phyloP scores from a whole-genome alignment of 2,329 filamentous ascomycete genomes.

The Chaetomium strumarium region DNA sequence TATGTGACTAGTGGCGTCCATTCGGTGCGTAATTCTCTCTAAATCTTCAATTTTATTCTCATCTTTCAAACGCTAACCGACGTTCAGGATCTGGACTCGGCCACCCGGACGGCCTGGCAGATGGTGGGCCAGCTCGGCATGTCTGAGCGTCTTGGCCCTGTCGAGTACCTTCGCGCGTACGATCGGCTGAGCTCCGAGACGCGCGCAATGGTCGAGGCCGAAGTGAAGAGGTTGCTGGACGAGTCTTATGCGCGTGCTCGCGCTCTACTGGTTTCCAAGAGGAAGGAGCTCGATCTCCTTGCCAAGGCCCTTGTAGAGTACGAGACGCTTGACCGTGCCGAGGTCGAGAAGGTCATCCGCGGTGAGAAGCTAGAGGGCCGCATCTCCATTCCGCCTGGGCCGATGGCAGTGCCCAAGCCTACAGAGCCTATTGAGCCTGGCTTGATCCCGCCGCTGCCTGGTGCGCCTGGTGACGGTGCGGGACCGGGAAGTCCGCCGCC shows the following conservation, averaged over 20 bases:
- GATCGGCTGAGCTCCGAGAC: conserved; percentile 78
- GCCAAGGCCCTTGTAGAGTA: conserved; percentile 90
- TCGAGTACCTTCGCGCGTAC: conserved; percentile 80
- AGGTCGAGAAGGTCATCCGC: conserved; percentile 83
- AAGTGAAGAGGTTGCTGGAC: conserved; percentile 79
- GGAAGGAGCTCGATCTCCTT: conserved; percentile 79
- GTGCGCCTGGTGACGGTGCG: conserved; percentile 8
- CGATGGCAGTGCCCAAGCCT: conserved; percentile 60
- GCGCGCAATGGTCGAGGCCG: conserved; percentile 76
- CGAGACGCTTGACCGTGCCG: conserved; percentile 81
- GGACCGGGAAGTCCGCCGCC: conserved; percentile 27
- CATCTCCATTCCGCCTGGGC: conserved; percentile 51
- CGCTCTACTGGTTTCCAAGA: conserved; percentile 64
- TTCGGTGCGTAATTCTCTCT: conserved; percentile 47
- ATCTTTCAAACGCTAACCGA: conserved; percentile 9
- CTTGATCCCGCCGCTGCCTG: conserved; percentile 19
- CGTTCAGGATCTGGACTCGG: conserved; percentile 68
- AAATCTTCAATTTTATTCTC: neutral
- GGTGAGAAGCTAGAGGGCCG: conserved; percentile 76
- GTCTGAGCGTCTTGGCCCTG: conserved; percentile 79
- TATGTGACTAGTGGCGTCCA: conserved; percentile 87
- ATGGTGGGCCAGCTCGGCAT: conserved; percentile 91
- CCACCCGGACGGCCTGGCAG: conserved; percentile 74
- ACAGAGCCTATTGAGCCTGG: conserved; percentile 19
- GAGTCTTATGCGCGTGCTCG: conserved; percentile 72